A percentile compares a stretch with the other conserved stretches of the same genome.
Conservation (phyloP, 805 yeast genomes). For the Yamadazyma nakazawae region DNA sequence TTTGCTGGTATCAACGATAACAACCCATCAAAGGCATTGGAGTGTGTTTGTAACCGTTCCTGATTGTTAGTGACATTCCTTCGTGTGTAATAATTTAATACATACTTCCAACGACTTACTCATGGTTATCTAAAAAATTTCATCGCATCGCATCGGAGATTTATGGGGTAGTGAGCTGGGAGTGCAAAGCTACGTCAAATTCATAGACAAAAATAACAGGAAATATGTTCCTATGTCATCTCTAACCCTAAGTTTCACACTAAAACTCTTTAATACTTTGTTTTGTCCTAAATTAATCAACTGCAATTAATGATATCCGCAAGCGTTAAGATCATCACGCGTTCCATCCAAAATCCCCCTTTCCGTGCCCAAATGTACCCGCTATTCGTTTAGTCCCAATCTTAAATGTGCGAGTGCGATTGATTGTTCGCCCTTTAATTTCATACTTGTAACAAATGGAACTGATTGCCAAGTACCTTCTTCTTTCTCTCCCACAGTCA, state of each 20-base stretch:
- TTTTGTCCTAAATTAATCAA: too few relatives aligned
- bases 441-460: slow-evolving; percentile 21
- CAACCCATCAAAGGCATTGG: slow-evolving; percentile 83
- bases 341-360: not conserved
- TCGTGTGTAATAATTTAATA: slow-evolving; percentile 11
- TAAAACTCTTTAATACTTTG: not conserved
- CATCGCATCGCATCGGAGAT: slow-evolving; percentile 9
- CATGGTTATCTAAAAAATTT: slow-evolving; percentile 27
- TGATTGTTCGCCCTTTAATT: not conserved
- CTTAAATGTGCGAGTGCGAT: not conserved
- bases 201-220: too few relatives aligned
- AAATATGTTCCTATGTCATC: too few relatives aligned
- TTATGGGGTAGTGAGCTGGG: not conserved
- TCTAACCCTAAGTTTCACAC: too few relatives aligned
- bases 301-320: not conserved
- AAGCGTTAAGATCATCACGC: slow-evolving; percentile 2
- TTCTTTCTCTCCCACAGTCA: slow-evolving; percentile 60
- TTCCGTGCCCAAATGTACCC: slow-evolving; percentile 3
- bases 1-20: slow-evolving; percentile 91
- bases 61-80: slow-evolving; percentile 25
- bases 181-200: not conserved
- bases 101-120: slow-evolving; percentile 61
- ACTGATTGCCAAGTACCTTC: slow-evolving; percentile 42
- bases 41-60: slow-evolving; percentile 77
- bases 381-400: not conserved